These are phyloP conservation scores for Artomyces pyxidatus DNA, from an alignment of 768 basidiomycete species.

Conservation along the genomic window DNA sequence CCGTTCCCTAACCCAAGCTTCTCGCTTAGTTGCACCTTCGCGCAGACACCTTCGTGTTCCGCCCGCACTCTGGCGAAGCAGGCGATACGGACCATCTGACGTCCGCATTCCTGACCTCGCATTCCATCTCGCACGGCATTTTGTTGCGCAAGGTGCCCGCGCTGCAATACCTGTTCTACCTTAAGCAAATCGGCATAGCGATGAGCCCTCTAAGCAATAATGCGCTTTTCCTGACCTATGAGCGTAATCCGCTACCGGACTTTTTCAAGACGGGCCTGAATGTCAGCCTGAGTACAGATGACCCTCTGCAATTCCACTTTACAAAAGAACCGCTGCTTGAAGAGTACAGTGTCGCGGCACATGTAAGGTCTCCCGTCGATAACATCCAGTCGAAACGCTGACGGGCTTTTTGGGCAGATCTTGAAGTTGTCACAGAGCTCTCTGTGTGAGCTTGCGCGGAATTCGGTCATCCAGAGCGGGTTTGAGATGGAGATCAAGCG, in stretches of 20 bases:
- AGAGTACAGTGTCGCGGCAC: slow-evolving; percentile 97
- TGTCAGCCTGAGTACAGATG: slow-evolving; percentile 93
- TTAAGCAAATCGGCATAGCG: slow-evolving; percentile 96
- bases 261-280: slow-evolving; percentile 96
- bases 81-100: slow-evolving; percentile 97
- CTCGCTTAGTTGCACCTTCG: slow-evolving; percentile 3
- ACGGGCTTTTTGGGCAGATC: slow-evolving; percentile 45
- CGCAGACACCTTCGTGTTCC: slow-evolving; percentile 89
- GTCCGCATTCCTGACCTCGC: slow-evolving; percentile 91
- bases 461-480: slow-evolving; percentile 93
- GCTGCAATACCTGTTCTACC: slow-evolving; percentile 92
- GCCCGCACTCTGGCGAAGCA: slow-evolving; percentile 96
- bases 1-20: neutral
- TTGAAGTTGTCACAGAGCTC: slow-evolving; percentile 94
- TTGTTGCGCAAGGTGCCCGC: slow-evolving; percentile 95
- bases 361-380: slow-evolving; percentile 41
- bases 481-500: slow-evolving; percentile 98
- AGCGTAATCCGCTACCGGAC: slow-evolving; percentile 93
- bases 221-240: slow-evolving; percentile 92
- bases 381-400: neutral
- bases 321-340: slow-evolving; percentile 97
- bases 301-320: slow-evolving; percentile 95
- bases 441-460: slow-evolving; percentile 94
- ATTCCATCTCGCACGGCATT: slow-evolving; percentile 99
- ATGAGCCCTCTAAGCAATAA: slow-evolving; percentile 99